Evolutionary conservation across 176 grass and related monocot genomes (phyloP).

Genomic region (Bothriochloa decipiens): DNA sequence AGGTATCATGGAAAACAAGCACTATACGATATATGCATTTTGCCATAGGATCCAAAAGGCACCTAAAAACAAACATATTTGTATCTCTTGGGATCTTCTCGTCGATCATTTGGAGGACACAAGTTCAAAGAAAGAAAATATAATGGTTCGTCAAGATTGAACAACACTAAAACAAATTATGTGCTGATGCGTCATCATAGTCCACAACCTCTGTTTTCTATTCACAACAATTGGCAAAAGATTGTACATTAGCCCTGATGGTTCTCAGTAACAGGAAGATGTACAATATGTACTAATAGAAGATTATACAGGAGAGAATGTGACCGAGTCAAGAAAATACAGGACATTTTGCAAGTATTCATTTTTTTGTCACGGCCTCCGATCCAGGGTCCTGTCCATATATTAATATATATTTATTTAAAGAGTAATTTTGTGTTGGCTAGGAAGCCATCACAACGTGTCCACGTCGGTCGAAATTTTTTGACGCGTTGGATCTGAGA

Average conservation of each 20-base stretch:
- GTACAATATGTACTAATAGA: constrained; percentile 12
- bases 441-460: no score
- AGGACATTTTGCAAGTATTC: neutral
- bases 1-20: neutral
- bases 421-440: no score
- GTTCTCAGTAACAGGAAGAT: neutral
- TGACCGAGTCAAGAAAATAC: constrained; percentile 1
- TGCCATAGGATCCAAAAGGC: neutral
- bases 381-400: neutral
- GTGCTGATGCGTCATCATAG: neutral
- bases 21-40: neutral
- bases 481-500: no score
- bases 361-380: neutral
- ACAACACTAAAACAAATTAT: constrained; percentile 4
- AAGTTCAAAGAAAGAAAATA: neutral
- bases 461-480: no score
- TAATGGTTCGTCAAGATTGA: neutral
- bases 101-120: constrained; percentile 4
- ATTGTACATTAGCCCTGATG: neutral
- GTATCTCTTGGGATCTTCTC: neutral
- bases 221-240: neutral
- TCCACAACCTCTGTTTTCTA: neutral
- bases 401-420: neutral
- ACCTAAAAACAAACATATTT: neutral
- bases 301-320: neutral